Evolutionary conservation across 257 asterid genomes (phyloP), one percentile per base, ranked within the genome.

Genomic region (Solanum phureja): DNA sequence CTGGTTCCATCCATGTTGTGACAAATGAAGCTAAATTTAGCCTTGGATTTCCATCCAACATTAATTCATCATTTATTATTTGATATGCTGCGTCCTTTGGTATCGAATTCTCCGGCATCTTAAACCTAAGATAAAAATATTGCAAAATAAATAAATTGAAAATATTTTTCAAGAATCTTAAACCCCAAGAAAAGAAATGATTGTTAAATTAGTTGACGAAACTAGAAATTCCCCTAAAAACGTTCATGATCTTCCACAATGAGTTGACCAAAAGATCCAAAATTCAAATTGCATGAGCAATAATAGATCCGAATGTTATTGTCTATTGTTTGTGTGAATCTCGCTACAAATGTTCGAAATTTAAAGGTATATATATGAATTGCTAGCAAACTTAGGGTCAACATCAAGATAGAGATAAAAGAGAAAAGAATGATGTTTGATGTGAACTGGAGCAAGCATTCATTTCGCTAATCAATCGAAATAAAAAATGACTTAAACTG

Each of bases 1-100:
- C 91, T 6, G 91, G 89, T 82, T 88, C 90, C 90, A 88, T 88
- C 90, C 90, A 88, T 4, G 90, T 88, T 31, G 90, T 88, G 64
- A 89, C 91, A 66, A 89, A 89, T 6, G 89, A 89, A 4, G 91
- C 91, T 29, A 89, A 84, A n/a, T 87, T 89, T 2, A 89, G 31
- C 87, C 89, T 89, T 23, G 91, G 91, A 11, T 89, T 89, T 29
- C 91, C 91, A 49, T 88, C 90, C 87, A 88, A 60, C 90, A 89
- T 89, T 24, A 89, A 75, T 33, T 89, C 89, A 58, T 89, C 91
- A 33, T 87, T 89, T 29, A 89, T 89, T 77, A 89, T 89, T 82
- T 89, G 89, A 44, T 75, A 89, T 16, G 91, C 91, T 38, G 90
- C 91, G 1, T 89, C 91, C 56, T 89, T 89, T 52, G 91, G 89